Conservation (phyloP, 352 stramenopile species). For the Globisporangium yorkense region DNA sequence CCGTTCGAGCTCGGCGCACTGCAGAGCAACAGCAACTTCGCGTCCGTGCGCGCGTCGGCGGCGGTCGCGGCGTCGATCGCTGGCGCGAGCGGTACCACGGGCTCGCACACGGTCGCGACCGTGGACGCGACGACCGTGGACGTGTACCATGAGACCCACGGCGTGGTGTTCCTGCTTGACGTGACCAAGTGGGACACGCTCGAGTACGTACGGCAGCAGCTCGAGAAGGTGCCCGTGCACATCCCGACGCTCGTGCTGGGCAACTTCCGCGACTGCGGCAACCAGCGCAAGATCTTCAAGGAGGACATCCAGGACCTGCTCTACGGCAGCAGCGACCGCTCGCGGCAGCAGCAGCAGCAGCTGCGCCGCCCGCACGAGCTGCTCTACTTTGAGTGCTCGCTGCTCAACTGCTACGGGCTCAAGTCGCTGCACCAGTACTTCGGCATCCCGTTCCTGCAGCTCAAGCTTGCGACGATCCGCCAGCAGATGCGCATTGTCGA, state of each 20-base stretch:
- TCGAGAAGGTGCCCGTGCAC: conserved; percentile 64
- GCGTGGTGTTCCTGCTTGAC: conserved; percentile 86
- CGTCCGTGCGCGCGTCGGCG: conserved; percentile 17
- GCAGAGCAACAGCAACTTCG: conserved; percentile 10
- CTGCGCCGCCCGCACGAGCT: conserved; percentile 51
- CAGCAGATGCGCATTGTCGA: conserved; percentile 75
- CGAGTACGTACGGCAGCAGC: conserved; percentile 73
- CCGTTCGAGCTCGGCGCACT: conserved; percentile 20
- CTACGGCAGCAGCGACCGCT: conserved; percentile 34
- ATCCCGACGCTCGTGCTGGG: conserved; percentile 78
- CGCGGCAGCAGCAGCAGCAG: conserved; percentile 21
- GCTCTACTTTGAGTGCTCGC: conserved; percentile 81
- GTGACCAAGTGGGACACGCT: conserved; percentile 74
- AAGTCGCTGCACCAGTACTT: conserved; percentile 85
- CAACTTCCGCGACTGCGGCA: conserved; percentile 71
- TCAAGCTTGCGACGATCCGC: conserved; percentile 71
- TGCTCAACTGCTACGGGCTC: conserved; percentile 81
- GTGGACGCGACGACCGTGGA: conserved; percentile 85
- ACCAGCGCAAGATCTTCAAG: conserved; percentile 80
- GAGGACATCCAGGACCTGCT: conserved; percentile 78
- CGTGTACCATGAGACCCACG: conserved; percentile 87
- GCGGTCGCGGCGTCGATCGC: conserved; percentile 18
- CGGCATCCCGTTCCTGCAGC: conserved; percentile 74
- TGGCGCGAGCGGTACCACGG: conserved; percentile 19
- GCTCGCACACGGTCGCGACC: conserved; percentile 51